Evolutionary conservation across 345 rosid species (phyloP), one percentile per base, ranked within the genome.

Genomic region (Cardamine occulta): DNA sequence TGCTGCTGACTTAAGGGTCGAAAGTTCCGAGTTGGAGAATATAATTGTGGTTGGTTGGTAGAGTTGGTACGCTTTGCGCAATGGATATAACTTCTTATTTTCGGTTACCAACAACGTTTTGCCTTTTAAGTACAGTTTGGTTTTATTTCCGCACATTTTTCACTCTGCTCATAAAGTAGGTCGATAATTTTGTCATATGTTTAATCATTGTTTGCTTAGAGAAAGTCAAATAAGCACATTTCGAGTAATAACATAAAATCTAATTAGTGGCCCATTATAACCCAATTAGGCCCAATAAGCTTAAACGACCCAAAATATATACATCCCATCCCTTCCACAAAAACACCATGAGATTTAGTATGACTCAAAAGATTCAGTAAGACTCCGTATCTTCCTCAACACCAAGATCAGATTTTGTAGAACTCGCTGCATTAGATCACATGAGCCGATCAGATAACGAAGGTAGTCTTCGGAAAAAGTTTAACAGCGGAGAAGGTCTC

Each of bases 401-500:
- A 58, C 35, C 17, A 21, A 13, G 2, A 44, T 19, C 8, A 18
- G 12, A 31, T 19, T 35, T 37, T 21, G 48, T 26, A 21, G 19
- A 68, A 26, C 52, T 39, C 72, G 40, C 55, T 4, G 44, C 14
- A 19, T 10, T 11, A n/a, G 1, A 47, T 72, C 77, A 91, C 97
- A 91, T 91, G 66, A 93, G 83, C 40, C 90, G 87, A 84, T 93
- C 97, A 6, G 88, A 85, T 62, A 93, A 76, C 0, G 96, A 85
- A 7, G 98, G 96, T 24, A 93, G 75, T 83, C 97, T 79, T 66
- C 88, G 81, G 80, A 88, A 88, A 75, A 91, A 93, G 77, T 89
- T 93, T 81, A 93, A 37, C 0, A 85, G 80, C 26, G 88, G 94
- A 0, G 97, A 84, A 1, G 96, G 94, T 89, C 83, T 86, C 47